Percentiles rank a stretch among this genome's conserved stretches.
Evolutionary conservation across 179 eudicot species (phyloP).

Genomic region (Nepenthes alata): DNA sequence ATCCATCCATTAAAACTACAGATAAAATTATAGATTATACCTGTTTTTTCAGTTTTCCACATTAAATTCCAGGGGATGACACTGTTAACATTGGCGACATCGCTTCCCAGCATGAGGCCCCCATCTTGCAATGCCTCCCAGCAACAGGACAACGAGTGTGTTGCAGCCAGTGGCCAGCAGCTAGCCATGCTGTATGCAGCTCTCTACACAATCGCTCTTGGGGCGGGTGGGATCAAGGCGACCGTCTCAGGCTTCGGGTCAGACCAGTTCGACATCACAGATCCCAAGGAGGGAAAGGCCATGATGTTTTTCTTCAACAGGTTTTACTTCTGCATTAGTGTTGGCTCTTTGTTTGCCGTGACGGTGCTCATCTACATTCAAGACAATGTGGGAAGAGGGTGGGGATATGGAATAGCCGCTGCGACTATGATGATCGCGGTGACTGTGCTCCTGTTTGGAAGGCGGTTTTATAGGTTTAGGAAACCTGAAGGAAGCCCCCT

Average conservation of each 20-base stretch:
- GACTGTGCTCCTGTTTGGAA: slow-evolving; percentile 48
- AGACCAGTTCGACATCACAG: slow-evolving; percentile 65
- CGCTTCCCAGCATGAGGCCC: slow-evolving; percentile 69
- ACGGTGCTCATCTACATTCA: slow-evolving; percentile 81
- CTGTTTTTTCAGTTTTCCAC: not conserved
- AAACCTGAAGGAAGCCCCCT: slow-evolving; percentile 82
- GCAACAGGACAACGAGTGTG: slow-evolving; percentile 24
- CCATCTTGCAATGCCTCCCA: slow-evolving; percentile 47
- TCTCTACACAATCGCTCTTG: slow-evolving; percentile 77
- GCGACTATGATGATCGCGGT: slow-evolving; percentile 73
- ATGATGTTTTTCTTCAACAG: slow-evolving; percentile 91
- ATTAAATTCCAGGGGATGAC: slow-evolving; percentile 44
- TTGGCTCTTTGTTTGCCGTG: slow-evolving; percentile 76
- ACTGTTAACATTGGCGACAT: slow-evolving; percentile 65
- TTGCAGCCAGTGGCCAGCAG: slow-evolving; percentile 53
- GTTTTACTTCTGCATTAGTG: slow-evolving; percentile 75
- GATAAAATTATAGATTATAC: too few species aligned
- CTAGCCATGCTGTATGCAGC: slow-evolving; percentile 68
- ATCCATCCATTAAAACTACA: not conserved
- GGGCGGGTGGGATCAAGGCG: slow-evolving; percentile 90
- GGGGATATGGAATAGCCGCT: slow-evolving; percentile 91
- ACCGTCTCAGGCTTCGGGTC: slow-evolving; percentile 95
- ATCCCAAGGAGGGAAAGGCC: slow-evolving; percentile 71
- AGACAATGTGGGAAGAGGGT: slow-evolving; percentile 80
- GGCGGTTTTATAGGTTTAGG: slow-evolving; percentile 47